Base-by-base conservation (phyloP, 2,329 filamentous ascomycete genomes). In the Claviceps pusilla region DNA sequence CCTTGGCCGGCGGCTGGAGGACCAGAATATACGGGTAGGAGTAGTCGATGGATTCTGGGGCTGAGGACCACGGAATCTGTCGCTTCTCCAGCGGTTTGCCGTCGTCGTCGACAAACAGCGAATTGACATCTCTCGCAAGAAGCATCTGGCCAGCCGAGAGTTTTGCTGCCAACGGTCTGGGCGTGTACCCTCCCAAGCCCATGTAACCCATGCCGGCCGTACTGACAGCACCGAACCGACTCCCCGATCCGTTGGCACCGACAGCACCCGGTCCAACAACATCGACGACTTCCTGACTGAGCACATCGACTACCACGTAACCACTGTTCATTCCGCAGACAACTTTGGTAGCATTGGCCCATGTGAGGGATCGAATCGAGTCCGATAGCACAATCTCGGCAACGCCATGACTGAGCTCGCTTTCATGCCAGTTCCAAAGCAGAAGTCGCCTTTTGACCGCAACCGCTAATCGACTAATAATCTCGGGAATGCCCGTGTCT, bases 71-170 rank as follows among this genome's bases (percentile, higher is more conserved):
- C 1, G 89, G 89, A n/a, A 98, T 83, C 66, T 97, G 90, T 54
- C 86, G 78, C 68, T 87, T 88, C 48, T 90, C 85, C 39, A 94
- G 66, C 0, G 89, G 78, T 60, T 89, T 90, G 4, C 90, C 93
- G 35, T 89, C 78, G 11, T 85, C 80, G 55, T 93, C 85, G 59
- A 95, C 86, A 66, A 98, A 98, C 52, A 96, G 73, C 1, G 90
- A 95, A 66, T 96, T 95, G 63, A 96, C 89, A 62, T 98, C 93
- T 68, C 95, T 95, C n/a, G 91, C 89, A n/a, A 98, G 76, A 56
- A 98, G 72, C 66, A 97, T 80, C 69, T 96, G 81, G 4, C 87
- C 87, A 59, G 94, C 87, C 3, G 82, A 80, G 12, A 98, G 76
- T 60, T 85, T 85, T 6, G 90, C 84, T 6, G 88, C 88, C 62